phyloP scores from a whole-genome alignment of 2,329 filamentous ascomycete genomes.

The Verticillium albo-atrum region DNA sequence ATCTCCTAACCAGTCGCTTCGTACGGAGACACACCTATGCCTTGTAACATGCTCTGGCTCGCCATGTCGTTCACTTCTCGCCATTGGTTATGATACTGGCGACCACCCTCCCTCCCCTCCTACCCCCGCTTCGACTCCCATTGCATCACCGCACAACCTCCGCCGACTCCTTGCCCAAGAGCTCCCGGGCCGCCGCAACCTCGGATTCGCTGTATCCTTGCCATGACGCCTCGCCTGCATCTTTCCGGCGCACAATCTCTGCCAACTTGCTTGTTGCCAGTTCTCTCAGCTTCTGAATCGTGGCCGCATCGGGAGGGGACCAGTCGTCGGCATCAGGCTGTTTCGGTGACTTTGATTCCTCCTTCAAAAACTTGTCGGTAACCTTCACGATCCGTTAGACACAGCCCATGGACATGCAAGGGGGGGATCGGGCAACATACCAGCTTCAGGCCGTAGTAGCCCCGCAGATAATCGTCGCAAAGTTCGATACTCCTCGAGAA shows the following conservation, averaged over 20 bases:
- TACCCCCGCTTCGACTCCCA: background rate
- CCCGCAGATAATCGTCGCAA: constrained; percentile 87
- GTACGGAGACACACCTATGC: background rate
- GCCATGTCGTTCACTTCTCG: background rate
- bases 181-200: constrained; percentile 64
- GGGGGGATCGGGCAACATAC: constrained; percentile 45
- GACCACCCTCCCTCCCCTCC: no score
- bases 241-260: constrained; percentile 67
- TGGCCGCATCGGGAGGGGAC: constrained; percentile 50
- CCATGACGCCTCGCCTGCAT: constrained; percentile 60
- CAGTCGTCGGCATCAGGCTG: constrained; percentile 45
- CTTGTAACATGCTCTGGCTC: background rate
- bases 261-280: constrained; percentile 68
- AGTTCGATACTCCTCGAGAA: constrained; percentile 91
- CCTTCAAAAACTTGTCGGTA: constrained; percentile 44
- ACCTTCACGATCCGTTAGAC: constrained; percentile 32
- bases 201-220: constrained; percentile 69
- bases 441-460: constrained; percentile 86
- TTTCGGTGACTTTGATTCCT: constrained; percentile 37
- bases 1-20: background rate
- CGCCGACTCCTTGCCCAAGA: constrained; percentile 53
- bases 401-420: background rate
- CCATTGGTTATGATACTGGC: background rate
- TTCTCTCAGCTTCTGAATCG: constrained; percentile 65
- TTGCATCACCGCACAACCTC: constrained; percentile 34